Evolutionary conservation across 257 asterid genomes (phyloP).

Genomic region (Plantago elongata): DNA sequence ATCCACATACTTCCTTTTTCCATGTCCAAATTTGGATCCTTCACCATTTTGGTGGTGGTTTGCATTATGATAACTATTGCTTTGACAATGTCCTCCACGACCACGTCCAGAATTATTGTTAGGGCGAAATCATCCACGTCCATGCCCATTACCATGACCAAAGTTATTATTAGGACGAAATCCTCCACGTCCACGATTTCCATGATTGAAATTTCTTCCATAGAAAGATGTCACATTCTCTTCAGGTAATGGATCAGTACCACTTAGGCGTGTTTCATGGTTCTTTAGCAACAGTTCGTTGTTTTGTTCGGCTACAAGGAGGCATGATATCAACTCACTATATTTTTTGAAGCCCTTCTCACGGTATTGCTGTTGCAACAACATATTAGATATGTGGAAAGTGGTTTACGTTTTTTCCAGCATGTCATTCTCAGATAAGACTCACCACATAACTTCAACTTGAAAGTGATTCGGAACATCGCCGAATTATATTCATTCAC

Average conservation of each 20-base stretch:
- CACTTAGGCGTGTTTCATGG: background rate
- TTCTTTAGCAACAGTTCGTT: background rate
- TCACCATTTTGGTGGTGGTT: background rate
- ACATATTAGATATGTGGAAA: background rate
- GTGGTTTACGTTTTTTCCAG: too few species aligned
- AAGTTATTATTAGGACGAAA: background rate
- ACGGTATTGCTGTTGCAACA: background rate
- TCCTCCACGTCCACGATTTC: too few species aligned
- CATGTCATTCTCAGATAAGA: too few species aligned
- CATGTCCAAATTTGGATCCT: background rate
- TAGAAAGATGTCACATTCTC: too few species aligned
- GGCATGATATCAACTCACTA: background rate
- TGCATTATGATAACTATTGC: too few species aligned
- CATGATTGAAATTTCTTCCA: too few species aligned
- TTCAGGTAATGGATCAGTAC: background rate
- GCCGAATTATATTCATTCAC: too few species aligned
- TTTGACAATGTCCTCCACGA: background rate
- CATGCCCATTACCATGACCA: background rate
- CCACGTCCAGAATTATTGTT: background rate
- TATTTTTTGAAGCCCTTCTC: too few species aligned
- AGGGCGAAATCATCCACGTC: background rate
- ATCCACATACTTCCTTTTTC: background rate
- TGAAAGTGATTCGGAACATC: too few species aligned
- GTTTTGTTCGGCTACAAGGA: background rate
- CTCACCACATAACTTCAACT: too few species aligned